These are phyloP conservation scores for Eucalyptus microcorys DNA, from an alignment of 345 rosid genomes.

Conservation along the genomic window DNA sequence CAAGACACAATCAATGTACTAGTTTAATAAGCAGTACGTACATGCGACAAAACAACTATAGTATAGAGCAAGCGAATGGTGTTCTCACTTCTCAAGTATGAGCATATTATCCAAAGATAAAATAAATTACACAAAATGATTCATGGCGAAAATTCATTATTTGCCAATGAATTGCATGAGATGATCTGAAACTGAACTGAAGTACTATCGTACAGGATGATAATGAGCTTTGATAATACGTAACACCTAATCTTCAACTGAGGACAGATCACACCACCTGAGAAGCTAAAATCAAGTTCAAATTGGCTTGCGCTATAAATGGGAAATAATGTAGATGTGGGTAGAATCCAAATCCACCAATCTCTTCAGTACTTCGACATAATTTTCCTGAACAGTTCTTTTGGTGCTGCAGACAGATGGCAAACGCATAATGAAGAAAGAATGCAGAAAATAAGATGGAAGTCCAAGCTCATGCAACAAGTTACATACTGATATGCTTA, in stretches of 20 bases:
- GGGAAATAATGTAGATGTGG: not conserved
- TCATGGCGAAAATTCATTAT: not conserved
- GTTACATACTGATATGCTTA: not conserved
- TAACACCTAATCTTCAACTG: not conserved
- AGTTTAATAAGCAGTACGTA: not conserved
- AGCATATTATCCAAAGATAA: not conserved
- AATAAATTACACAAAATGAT: not conserved
- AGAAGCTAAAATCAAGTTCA: not conserved
- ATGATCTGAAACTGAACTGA: not conserved
- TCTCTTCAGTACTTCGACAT: constrained; percentile 44
- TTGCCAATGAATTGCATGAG: not conserved
- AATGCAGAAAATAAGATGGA: not conserved
- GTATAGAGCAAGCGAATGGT: not conserved
- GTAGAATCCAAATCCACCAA: not conserved
- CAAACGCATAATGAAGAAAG: not conserved
- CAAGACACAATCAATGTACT: not conserved
- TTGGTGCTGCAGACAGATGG: constrained; percentile 51
- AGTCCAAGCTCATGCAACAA: not conserved
- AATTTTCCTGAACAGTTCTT: constrained; percentile 50
- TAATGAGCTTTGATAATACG: not conserved
- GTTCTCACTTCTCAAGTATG: not conserved
- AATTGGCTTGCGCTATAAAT: not conserved
- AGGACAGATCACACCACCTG: not conserved
- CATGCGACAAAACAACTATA: not conserved
- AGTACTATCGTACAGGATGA: not conserved